Evolutionary conservation across 1,139 yeast species (phyloP), one percentile per base, ranked within the genome.

Genomic region (Candida labiduridarum): DNA sequence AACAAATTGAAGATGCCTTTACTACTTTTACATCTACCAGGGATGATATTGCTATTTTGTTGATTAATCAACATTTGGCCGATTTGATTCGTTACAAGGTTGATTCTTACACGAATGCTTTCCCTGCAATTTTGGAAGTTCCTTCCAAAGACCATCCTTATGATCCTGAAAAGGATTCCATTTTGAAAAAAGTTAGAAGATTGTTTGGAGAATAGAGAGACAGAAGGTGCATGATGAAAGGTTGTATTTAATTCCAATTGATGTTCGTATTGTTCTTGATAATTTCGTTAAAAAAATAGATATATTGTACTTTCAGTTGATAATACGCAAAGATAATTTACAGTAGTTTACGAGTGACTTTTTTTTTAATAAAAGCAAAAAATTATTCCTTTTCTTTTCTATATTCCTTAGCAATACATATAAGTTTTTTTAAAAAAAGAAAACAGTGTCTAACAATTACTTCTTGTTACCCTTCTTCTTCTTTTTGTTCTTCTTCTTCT

Each of bases 61-160:
- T 94, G 65, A 91, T 94, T 65, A 94, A 92, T 68, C 99, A 94
- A 69, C 97, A 91, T 70, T 78, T 94, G 60, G 99, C 99, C 11
- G 98, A 95, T 63, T 80, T 84, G 61, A 94, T 94, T 52, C 81
- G 99, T 68, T 80, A 78, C 59, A 79, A 82, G 58, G 91, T 94
- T 46, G 99, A 95, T 64, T 78, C 82, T 45, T 94, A 82, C 70
- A 84, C 96, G 33, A 84, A 85, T 59, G 96, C 99, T 10, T 94
- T 94, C 71, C 99, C 99, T 7, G 97, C 99, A 2, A 84, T 94
- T 47, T 78, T 94, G 64, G 99, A 94, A 71, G 94, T 94, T 59
- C 99, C 99, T 38, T 89, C 98, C 15, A 94, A 94, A 74, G 99
- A 94, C 65, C 98, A 94, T 67, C 99, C 99, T 19, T 94, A 94